Percentiles rank a stretch among this genome's conserved stretches.
These are phyloP conservation scores for Suhomyces bolitotheri DNA, from an alignment of 1,139 yeast species.

Conservation along the genomic window DNA sequence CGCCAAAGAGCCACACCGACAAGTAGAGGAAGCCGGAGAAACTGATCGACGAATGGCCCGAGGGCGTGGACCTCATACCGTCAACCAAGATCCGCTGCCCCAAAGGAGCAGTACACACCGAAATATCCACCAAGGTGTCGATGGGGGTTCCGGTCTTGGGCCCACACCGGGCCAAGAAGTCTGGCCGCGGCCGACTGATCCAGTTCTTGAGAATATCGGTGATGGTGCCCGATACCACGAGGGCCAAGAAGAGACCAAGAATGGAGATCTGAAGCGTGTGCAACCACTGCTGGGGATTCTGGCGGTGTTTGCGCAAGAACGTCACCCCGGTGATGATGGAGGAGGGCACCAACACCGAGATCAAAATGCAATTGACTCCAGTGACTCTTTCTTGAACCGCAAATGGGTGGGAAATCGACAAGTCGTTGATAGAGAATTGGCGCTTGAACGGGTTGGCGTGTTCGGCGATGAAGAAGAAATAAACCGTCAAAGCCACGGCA, in stretches of 20 bases:
- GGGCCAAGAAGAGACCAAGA: constrained; percentile 53
- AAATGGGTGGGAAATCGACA: constrained; percentile 66
- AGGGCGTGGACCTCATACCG: constrained; percentile 50
- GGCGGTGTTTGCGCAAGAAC: constrained; percentile 24
- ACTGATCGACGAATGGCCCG: constrained; percentile 49
- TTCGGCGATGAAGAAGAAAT: constrained; percentile 40
- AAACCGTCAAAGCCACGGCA: constrained; percentile 26
- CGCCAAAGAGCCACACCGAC: constrained; percentile 62
- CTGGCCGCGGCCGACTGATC: constrained; percentile 84
- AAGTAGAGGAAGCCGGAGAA: constrained; percentile 42
- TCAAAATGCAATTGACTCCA: constrained; percentile 31
- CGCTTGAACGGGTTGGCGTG: constrained; percentile 30
- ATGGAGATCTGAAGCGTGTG: constrained; percentile 50
- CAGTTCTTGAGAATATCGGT: constrained; percentile 70
- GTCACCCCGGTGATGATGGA: constrained; percentile 34
- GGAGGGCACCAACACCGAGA: constrained; percentile 44
- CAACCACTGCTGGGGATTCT: constrained; percentile 11
- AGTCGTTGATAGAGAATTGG: constrained; percentile 31
- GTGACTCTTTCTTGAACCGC: constrained; percentile 64
- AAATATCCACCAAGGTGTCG: constrained; percentile 40
- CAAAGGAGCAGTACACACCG: constrained; percentile 45
- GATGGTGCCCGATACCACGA: constrained; percentile 44
- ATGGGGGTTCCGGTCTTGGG: constrained; percentile 42
- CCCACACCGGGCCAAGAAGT: constrained; percentile 68
- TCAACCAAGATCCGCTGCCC: constrained; percentile 33